Percentiles rank a stretch among this genome's conserved stretches.
phyloP scores from a whole-genome alignment of 192 early-diverging fungal species.

The Entomortierella parvispora region DNA sequence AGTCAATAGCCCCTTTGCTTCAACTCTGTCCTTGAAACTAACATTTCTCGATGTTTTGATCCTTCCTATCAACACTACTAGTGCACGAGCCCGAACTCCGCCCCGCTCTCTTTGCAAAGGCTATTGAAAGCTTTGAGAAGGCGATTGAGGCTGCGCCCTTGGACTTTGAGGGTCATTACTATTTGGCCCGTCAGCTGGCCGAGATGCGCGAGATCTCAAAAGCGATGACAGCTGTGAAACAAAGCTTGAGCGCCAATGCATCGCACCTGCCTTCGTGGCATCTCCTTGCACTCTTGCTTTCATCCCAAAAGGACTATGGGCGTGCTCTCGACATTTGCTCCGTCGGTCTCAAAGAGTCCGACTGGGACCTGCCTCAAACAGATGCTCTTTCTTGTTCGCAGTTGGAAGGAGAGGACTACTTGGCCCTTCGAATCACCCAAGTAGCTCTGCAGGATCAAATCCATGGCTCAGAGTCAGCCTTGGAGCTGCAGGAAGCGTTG shows the following conservation, averaged over 20 bases:
- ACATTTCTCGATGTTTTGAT: background rate
- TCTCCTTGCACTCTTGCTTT: constrained; percentile 69
- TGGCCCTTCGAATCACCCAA: constrained; percentile 69
- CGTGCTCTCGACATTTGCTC: constrained; percentile 71
- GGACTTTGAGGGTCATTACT: constrained; percentile 68
- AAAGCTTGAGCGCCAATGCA: constrained; percentile 61
- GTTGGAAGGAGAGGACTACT: constrained; percentile 61
- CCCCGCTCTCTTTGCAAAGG: constrained; percentile 64
- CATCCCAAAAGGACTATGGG: constrained; percentile 69
- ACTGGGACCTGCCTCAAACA: constrained; percentile 35
- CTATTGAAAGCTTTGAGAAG: constrained; percentile 61
- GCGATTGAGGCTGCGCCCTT: constrained; percentile 62
- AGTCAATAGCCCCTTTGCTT: background rate
- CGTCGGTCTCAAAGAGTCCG: constrained; percentile 66
- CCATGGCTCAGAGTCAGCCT: constrained; percentile 58
- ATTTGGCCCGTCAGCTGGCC: constrained; percentile 73
- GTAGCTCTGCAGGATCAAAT: constrained; percentile 59
- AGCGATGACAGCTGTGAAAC: constrained; percentile 62
- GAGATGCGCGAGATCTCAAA: constrained; percentile 65
- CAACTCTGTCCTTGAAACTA: background rate
- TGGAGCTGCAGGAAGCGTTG: constrained; percentile 64
- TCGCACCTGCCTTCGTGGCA: constrained; percentile 75
- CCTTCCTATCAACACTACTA: constrained; percentile 8
- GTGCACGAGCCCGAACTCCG: constrained; percentile 70
- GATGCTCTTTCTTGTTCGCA: constrained; percentile 15